Evolutionary conservation across 108 stramenopile genomes (phyloP), one percentile per base, ranked within the genome.

Genomic region (Skeletonema grethae): DNA sequence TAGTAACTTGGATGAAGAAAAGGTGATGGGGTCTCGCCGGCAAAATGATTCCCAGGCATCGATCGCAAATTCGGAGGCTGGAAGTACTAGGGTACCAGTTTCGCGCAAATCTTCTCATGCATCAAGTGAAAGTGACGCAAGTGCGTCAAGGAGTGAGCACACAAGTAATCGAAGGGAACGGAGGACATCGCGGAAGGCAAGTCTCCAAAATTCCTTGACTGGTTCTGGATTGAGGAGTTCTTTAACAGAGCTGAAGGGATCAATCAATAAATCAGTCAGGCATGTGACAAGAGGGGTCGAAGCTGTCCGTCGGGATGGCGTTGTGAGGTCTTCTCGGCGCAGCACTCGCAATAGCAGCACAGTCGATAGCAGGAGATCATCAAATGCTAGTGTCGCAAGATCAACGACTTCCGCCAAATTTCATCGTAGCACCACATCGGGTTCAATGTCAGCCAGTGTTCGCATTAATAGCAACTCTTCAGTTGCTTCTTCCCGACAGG

Each of bases 231-330:
- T 43, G 41, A 43, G 41, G 41, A 43, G 41, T 43, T 43, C 41
- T 20, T 22, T 53, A 22, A 53, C 50, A 22, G 50, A 53, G 50
- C n/a, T 53, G 50, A 53, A 53, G 50, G 50, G 50, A 22, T 53
- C 50, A 8, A 1, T 53, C 2, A 53, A 53, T 53, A 53, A 53
- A 10, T 53, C 50, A 22, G n/a, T 53, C 22, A 53, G 50, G 7
- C 50, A 53, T 5, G 50, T 53, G 50, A 53, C 8, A 8, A 53
- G 22, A 22, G 50, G 50, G 1, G 50, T 22, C 7, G 50, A 20
- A 22, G 15, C 50, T 22, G 50, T 53, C 8, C 50, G 50, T 53
- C 22, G 50, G 15, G 50, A 53, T 53, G 50, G 50, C 22, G 22
- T 53, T 22, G 20, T 53, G 24, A 53, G 50, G 22, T 53, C 50